Evolutionary conservation across 169 alveolate genomes (phyloP).

Genomic region (Cryptosporidium tyzzeri): DNA sequence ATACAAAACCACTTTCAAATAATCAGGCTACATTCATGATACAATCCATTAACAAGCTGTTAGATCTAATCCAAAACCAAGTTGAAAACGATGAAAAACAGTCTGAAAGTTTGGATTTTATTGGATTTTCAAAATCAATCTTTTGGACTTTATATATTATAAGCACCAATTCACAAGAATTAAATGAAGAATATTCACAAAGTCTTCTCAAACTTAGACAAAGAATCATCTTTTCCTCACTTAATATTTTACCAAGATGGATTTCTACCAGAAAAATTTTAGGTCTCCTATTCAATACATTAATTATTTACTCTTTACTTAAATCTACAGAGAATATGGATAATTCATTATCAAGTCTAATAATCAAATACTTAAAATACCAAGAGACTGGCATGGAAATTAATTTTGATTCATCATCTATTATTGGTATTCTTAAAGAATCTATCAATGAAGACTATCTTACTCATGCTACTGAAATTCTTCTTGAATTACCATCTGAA

Average conservation of each 20-base stretch:
- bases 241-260: conserved; percentile 41
- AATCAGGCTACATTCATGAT: background rate
- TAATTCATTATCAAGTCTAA: background rate
- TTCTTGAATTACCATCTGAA: background rate
- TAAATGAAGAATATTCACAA: background rate
- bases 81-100: conserved; percentile 6
- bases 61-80: conserved; percentile 25
- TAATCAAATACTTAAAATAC: conserved; percentile 10
- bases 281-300: conserved; percentile 17
- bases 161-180: background rate
- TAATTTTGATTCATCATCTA: conserved; percentile 13
- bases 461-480: background rate
- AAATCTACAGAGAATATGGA: background rate
- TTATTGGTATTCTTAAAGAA: conserved; percentile 12
- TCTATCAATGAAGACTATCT: background rate
- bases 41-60: background rate
- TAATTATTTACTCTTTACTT: conserved; percentile 21
- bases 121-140: conserved; percentile 18
- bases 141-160: conserved; percentile 26
- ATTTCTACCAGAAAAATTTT: conserved; percentile 10
- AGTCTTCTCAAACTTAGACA: background rate
- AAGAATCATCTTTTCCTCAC: background rate
- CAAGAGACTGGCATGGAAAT: conserved; percentile 1
- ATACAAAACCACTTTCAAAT: background rate
- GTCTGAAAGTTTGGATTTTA: conserved; percentile 15